Base-by-base conservation (phyloP, 768 basidiomycete genomes). In the Phaeolepiota aurea region DNA sequence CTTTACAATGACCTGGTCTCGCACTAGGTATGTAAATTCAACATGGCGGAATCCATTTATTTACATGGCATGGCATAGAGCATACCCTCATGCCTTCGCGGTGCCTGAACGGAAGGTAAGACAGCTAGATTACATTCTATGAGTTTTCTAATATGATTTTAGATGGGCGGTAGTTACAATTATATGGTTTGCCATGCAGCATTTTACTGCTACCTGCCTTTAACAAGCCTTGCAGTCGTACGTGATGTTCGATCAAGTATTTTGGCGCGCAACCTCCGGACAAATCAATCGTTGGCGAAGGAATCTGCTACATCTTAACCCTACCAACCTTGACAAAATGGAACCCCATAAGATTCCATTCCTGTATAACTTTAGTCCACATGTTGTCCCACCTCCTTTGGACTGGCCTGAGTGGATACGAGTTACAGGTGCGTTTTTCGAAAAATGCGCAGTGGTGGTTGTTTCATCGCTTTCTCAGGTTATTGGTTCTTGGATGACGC, bases 391-490 rank as follows among this genome's bases (percentile, higher is more conserved):
- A 4, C 89, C 85, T 19, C 94, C 94, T 2, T 63, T 98, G 41
- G 94, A 99, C 58, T 99, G 96, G 96, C 90, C 92, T 3, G 94
- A 99, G 60, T 97, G 93, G 91, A 97, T 98, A 47, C 83, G 87
- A 31, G 77, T 93, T 1, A 91, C 91, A 46, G 89, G 88, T 86
- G 50, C 43, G 54, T 48, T 11, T 18, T n/a, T n/a, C n/a, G n/a
- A n/a, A n/a, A n/a, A n/a, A n/a, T n/a, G n/a, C n/a, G n/a, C n/a
- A n/a, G n/a, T n/a, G n/a, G n/a, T n/a, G n/a, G n/a, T n/a, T n/a
- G n/a, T n/a, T n/a, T n/a, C n/a, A n/a, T n/a, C n/a, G n/a, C n/a
- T n/a, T n/a, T n/a, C 30, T 5, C 37, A 88, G 94, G 94, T 5
- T 98, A 96, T 58, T 99, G 94, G 94, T 93, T 91, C 75, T 72